These are phyloP conservation scores for Zalaria sp. DNA, from an alignment of 2,329 filamentous ascomycete species.

Conservation along the genomic window DNA sequence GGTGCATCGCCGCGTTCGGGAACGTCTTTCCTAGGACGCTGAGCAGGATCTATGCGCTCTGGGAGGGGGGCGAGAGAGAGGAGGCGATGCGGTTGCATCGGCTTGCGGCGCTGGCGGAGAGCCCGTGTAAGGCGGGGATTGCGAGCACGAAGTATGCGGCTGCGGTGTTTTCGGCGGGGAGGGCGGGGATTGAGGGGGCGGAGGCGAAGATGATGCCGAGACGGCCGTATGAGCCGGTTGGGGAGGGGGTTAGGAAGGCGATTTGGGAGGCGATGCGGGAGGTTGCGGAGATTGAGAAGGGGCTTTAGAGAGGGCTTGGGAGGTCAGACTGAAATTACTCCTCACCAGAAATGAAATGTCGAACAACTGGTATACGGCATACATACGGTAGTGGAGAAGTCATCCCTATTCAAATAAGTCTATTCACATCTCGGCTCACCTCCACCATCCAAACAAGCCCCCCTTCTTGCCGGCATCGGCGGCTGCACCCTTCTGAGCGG, in stretches of 20 bases:
- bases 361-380: too few species aligned
- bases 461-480: too few species aligned
- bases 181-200: slow-evolving; percentile 46
- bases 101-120: slow-evolving; percentile 50
- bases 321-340: too few species aligned
- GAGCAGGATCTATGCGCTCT: slow-evolving; percentile 47
- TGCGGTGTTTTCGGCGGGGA: slow-evolving; percentile 41
- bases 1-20: slow-evolving; percentile 38
- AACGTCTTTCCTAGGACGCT: slow-evolving; percentile 44
- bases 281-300: slow-evolving; percentile 26
- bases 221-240: slow-evolving; percentile 43
- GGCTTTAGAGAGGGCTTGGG: background rate
- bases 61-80: slow-evolving; percentile 38
- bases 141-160: slow-evolving; percentile 56
- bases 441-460: too few species aligned
- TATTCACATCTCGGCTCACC: too few species aligned
- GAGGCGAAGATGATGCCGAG: slow-evolving; percentile 44
- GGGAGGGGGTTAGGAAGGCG: slow-evolving; percentile 28
- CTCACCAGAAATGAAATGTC: too few species aligned
- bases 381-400: too few species aligned
- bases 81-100: slow-evolving; percentile 49
- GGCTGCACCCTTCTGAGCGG: slow-evolving; percentile 10
- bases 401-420: too few species aligned
- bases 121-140: slow-evolving; percentile 51
- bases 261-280: slow-evolving; percentile 26